These are phyloP conservation scores for Penicillium palitans DNA, from an alignment of 2,329 filamentous ascomycete genomes.

Conservation along the genomic window DNA sequence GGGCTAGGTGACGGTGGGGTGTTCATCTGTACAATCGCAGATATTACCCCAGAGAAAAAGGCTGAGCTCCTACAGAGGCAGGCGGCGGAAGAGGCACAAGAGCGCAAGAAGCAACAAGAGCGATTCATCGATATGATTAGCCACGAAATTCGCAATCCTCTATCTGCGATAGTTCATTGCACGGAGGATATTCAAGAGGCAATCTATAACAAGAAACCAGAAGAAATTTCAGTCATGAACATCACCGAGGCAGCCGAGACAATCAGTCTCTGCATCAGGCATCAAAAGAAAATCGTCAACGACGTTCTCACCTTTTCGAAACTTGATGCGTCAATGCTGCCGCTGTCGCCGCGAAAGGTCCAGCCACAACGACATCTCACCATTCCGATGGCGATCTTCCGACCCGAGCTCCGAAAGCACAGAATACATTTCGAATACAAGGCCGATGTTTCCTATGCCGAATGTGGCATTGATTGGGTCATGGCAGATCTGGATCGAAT, in stretches of 20 bases:
- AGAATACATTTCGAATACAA: constrained; percentile 67
- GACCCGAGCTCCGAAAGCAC: constrained; percentile 69
- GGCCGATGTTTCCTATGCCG: constrained; percentile 62
- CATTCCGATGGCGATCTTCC: constrained; percentile 73
- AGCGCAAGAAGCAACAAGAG: constrained; percentile 76
- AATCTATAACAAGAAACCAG: constrained; percentile 10
- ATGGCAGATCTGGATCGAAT: constrained; percentile 71
- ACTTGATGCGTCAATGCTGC: constrained; percentile 71
- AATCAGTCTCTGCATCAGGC: constrained; percentile 73
- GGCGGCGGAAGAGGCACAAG: constrained; percentile 76
- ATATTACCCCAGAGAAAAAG: constrained; percentile 83
- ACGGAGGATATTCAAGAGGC: constrained; percentile 49
- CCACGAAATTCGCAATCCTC: constrained; percentile 59
- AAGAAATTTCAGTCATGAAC: constrained; percentile 50
- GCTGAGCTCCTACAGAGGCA: constrained; percentile 77
- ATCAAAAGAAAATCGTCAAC: constrained; percentile 78
- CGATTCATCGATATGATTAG: constrained; percentile 75
- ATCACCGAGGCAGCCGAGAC: constrained; percentile 74
- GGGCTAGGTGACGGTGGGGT: constrained; percentile 9
- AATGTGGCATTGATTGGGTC: constrained; percentile 64
- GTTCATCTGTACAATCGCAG: constrained; percentile 60
- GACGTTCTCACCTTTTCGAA: constrained; percentile 73
- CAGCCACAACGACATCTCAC: constrained; percentile 67
- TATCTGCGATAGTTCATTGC: constrained; percentile 60
- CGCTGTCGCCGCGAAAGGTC: constrained; percentile 69